Conservation (phyloP, 805 yeast genomes). For the Metschnikowia drakensbergensis region DNA sequence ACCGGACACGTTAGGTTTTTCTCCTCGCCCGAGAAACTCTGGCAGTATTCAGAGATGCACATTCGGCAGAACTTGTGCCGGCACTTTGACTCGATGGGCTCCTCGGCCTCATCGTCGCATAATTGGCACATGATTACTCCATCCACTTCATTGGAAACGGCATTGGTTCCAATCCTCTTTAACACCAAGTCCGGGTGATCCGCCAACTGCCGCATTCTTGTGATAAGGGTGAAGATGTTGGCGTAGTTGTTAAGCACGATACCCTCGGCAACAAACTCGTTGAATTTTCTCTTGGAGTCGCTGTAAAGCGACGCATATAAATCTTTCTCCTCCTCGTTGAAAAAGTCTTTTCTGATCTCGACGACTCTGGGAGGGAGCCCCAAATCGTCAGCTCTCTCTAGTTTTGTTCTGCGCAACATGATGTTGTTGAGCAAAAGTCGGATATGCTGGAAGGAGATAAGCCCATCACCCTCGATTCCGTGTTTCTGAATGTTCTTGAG, state of each 20-base stretch:
- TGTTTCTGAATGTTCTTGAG: slow-evolving; percentile 86
- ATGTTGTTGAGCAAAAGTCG: slow-evolving; percentile 70
- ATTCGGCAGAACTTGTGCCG: slow-evolving; percentile 91
- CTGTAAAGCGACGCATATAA: slow-evolving; percentile 82
- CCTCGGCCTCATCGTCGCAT: slow-evolving; percentile 98
- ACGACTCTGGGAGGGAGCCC: slow-evolving; percentile 97
- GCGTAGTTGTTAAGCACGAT: slow-evolving; percentile 96
- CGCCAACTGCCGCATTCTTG: slow-evolving; percentile 96
- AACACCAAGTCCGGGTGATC: slow-evolving; percentile 97
- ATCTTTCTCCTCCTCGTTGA: slow-evolving; percentile 94
- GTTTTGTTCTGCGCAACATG: slow-evolving; percentile 91
- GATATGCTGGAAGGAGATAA: slow-evolving; percentile 70
- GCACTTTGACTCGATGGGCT: slow-evolving; percentile 91
- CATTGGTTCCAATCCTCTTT: slow-evolving; percentile 53
- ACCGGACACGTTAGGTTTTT: slow-evolving; percentile 83
- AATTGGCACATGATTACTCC: slow-evolving; percentile 76
- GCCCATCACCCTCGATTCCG: slow-evolving; percentile 81
- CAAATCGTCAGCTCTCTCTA: slow-evolving; percentile 94
- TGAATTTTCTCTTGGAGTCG: slow-evolving; percentile 82
- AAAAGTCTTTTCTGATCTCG: slow-evolving; percentile 78
- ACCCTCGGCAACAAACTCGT: slow-evolving; percentile 92
- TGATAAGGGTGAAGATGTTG: slow-evolving; percentile 90
- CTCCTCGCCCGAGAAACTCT: slow-evolving; percentile 64
- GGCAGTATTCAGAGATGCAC: slow-evolving; percentile 87
- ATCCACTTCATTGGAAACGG: slow-evolving; percentile 37